Evolutionary conservation across 2,329 filamentous ascomycete species (phyloP).

Genomic region (Penicillium vulpinum): DNA sequence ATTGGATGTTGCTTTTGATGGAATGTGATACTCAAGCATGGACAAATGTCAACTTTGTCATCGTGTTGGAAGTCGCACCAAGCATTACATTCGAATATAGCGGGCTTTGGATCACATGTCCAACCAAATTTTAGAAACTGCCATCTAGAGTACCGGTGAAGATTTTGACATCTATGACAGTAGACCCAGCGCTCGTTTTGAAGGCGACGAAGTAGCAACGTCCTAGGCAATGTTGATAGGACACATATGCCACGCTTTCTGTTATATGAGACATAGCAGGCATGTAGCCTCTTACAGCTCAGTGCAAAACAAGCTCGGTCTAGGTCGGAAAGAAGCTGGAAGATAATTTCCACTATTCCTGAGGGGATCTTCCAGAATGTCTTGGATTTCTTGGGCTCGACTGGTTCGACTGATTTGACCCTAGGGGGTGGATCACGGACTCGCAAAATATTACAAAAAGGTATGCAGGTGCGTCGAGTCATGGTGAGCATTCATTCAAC

Average conservation of each 20-base stretch:
- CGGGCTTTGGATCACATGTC: background rate
- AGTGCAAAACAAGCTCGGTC: background rate
- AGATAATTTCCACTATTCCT: background rate
- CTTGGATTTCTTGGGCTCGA: background rate
- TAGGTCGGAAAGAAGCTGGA: background rate
- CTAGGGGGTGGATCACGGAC: background rate
- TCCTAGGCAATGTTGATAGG: background rate
- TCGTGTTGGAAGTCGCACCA: background rate
- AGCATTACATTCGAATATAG: background rate
- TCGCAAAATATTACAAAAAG: background rate
- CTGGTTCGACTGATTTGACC: background rate
- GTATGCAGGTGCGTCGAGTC: background rate
- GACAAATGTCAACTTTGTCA: background rate
- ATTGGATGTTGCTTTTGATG: conserved; percentile 1
- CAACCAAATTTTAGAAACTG: background rate
- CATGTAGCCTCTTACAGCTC: background rate
- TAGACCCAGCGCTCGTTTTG: background rate
- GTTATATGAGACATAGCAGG: background rate
- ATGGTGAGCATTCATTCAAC: background rate
- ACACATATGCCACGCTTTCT: background rate
- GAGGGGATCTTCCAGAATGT: background rate
- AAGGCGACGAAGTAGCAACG: background rate
- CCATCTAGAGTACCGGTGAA: background rate
- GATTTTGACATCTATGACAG: background rate
- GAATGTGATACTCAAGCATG: background rate